Conservation (phyloP, 2,329 filamentous ascomycete genomes). For the Cladosporium sp. region DNA sequence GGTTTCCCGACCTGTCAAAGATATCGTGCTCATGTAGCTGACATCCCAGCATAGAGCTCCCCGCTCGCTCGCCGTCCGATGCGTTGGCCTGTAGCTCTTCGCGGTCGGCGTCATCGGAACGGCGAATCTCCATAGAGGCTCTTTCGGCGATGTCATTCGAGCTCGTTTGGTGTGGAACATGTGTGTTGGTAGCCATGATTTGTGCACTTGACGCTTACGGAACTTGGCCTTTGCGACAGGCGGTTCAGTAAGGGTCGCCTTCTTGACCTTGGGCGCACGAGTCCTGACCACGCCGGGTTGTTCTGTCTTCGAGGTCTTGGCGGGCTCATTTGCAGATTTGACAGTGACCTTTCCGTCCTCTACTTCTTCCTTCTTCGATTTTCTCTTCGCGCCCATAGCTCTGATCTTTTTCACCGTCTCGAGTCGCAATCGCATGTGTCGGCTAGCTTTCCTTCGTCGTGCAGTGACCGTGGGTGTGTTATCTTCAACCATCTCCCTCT, state of each 20-base stretch:
- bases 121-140: slow-evolving; percentile 87
- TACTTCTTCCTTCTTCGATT: slow-evolving; percentile 43
- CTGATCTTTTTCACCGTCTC: slow-evolving; percentile 75
- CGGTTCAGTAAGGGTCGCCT: slow-evolving; percentile 68
- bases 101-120: slow-evolving; percentile 82
- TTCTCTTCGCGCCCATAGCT: slow-evolving; percentile 58
- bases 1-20: slow-evolving; percentile 66
- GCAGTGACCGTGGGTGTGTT: slow-evolving; percentile 81
- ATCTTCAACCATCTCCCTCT: slow-evolving; percentile 77
- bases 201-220: slow-evolving; percentile 80
- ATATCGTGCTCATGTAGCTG: slow-evolving; percentile 89
- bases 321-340: slow-evolving; percentile 11
- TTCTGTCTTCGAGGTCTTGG: slow-evolving; percentile 19
- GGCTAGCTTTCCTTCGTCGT: slow-evolving; percentile 60
- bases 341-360: slow-evolving; percentile 29
- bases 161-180: slow-evolving; percentile 91
- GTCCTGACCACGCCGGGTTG: slow-evolving; percentile 37
- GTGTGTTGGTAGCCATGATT: slow-evolving; percentile 94
- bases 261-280: slow-evolving; percentile 66
- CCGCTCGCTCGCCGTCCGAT: slow-evolving; percentile 73
- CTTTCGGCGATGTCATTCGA: slow-evolving; percentile 76
- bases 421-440: slow-evolving; percentile 62
- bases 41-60: slow-evolving; percentile 89
- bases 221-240: slow-evolving; percentile 68
- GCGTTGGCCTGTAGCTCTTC: slow-evolving; percentile 86